Evolutionary conservation across 345 rosid genomes (phyloP), one percentile per base, ranked within the genome.

Genomic region (Brassica cretica): DNA sequence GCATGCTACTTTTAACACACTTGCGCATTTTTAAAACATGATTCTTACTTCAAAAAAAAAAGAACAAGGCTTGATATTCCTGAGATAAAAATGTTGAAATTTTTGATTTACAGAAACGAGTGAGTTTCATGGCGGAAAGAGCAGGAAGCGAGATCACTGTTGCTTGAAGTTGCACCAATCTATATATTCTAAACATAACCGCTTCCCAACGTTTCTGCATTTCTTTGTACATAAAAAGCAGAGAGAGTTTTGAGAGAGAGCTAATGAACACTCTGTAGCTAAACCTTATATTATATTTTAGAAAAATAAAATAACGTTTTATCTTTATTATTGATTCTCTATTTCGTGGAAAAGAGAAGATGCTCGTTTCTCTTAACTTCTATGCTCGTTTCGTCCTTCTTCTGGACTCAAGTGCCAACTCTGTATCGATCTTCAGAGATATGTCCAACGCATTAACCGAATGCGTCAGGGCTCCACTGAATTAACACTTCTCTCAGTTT

Each of bases 391-490:
- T 90, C 0, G 96, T 91, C 3, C 97, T 91, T 83, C 97, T 90
- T 77, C 98, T 98, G 21, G 93, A 94, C 79, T 84, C 74, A 30
- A 93, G 94, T 18, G 97, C 98, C 81, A 95, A 86, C 64, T 93
- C 98, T 29, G 89, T 90, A 65, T 93, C 98, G 7, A 93, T 91
- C 82, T 95, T 93, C 79, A 93, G 90, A 67, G 97, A 37, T 37
- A 95, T 89, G 71, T 95, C 98, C 8, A 95, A 88, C 0, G 97
- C 98, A 82, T 87, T 90, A 0, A 95, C 98, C 6, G 97, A 95
- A 84, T 95, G 97, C 1, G 98, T 95, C 64, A 93, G 75, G 14
- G 96, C 97, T 4, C 97, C 99, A n/a, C 98, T 95, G 88, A 84
- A 84, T 73, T 37, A 19, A 35, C 55, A 7, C 14, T 3, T 24